Conservation (phyloP, 2,329 filamentous ascomycete species). For the Venturia oleaginea region DNA sequence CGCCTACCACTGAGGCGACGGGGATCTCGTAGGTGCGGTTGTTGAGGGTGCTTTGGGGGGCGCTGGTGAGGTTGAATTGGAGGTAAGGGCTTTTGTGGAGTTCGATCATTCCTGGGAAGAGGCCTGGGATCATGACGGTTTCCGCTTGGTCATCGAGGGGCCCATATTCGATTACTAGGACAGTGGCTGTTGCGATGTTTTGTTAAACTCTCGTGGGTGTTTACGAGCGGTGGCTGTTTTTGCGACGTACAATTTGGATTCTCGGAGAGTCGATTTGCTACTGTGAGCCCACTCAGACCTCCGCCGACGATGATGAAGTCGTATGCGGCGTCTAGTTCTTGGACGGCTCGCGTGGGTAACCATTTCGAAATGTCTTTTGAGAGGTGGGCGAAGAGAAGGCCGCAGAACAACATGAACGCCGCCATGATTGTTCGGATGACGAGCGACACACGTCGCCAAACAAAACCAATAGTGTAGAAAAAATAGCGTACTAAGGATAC, state of each 20-base stretch:
- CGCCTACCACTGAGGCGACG: conserved; percentile 21
- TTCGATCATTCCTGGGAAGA: neutral
- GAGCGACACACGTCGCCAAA: neutral
- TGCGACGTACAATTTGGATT: neutral
- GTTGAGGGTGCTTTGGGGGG: neutral
- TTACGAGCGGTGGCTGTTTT: no score
- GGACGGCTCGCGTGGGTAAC: neutral
- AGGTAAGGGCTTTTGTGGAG: neutral
- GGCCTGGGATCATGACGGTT: neutral
- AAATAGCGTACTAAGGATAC: no score
- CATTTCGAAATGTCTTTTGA: neutral
- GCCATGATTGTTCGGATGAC: neutral
- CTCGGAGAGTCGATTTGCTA: conserved; percentile 43
- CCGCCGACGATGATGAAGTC: conserved; percentile 37
- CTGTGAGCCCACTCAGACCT: conserved; percentile 44
- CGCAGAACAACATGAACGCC: neutral
- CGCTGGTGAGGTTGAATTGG: neutral
- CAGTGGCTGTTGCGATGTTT: neutral
- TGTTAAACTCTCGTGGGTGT: no score
- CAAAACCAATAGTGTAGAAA: no score
- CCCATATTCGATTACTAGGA: neutral
- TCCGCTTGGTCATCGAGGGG: neutral
- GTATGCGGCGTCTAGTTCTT: conserved; percentile 18
- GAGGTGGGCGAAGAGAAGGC: neutral
- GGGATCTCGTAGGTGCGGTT: neutral